These are phyloP conservation scores for Phytophthora chlamydospora DNA, from an alignment of 352 stramenopile species.

Conservation along the genomic window DNA sequence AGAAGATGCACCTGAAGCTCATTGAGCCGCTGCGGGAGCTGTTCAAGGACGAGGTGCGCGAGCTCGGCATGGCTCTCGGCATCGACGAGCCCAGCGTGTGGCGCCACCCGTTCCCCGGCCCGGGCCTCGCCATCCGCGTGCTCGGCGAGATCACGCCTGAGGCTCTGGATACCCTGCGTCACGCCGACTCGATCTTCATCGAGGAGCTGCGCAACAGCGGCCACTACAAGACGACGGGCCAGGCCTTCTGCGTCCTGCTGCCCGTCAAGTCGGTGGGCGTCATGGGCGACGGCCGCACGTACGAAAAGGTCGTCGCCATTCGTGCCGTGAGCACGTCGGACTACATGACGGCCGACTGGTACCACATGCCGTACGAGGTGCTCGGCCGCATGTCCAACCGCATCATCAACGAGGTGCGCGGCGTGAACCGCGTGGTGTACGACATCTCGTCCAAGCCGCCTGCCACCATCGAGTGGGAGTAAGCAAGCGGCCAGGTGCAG, in stretches of 20 bases:
- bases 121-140: conserved; percentile 98
- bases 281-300: conserved; percentile 98
- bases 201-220: conserved; percentile 95
- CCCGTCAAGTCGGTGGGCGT: conserved; percentile 98
- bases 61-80: conserved; percentile 97
- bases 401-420: conserved; percentile 99
- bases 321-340: conserved; percentile 99
- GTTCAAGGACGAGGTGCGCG: conserved; percentile 99
- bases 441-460: conserved; percentile 99
- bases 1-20: conserved; percentile 98
- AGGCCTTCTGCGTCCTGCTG: conserved; percentile 98
- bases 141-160: conserved; percentile 97
- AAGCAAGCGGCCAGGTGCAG: conserved; percentile 44
- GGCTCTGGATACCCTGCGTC: conserved; percentile 94
- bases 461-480: conserved; percentile 99
- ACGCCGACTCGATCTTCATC: conserved; percentile 98
- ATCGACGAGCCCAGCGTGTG: conserved; percentile 98
- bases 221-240: conserved; percentile 98
- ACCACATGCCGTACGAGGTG: conserved; percentile 98
- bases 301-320: conserved; percentile 96
- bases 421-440: conserved; percentile 99
- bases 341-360: conserved; percentile 99
- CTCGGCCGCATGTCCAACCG: conserved; percentile 97
- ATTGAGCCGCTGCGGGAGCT: conserved; percentile 99
- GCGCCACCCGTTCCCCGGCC: conserved; percentile 99